Conservation (phyloP, 2,329 filamentous ascomycete species). For the Xylariales sp. region DNA sequence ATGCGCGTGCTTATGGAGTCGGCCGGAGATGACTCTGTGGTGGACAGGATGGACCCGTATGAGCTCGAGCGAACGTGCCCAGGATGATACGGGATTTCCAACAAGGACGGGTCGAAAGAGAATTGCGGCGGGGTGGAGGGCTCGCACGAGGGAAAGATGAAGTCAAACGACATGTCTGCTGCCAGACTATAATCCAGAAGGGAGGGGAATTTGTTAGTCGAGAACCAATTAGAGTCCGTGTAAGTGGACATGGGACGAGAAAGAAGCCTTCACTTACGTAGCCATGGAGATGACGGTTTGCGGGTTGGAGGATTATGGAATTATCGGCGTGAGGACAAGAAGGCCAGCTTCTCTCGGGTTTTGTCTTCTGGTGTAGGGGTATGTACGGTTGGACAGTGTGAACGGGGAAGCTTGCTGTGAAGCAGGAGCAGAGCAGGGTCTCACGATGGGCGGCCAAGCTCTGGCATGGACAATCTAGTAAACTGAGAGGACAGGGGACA, state of each 20-base stretch:
- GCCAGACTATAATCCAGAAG: conserved; percentile 58
- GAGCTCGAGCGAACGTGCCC: conserved; percentile 61
- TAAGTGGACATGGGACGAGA: conserved; percentile 4
- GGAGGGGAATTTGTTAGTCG: no score
- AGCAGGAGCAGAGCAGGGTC: conserved; percentile 20
- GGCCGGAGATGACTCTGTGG: conserved; percentile 54
- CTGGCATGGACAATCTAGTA: no score
- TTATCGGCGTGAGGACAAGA: conserved; percentile 20
- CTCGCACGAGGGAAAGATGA: conserved; percentile 51
- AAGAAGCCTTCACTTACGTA: no score
- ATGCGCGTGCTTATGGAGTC: conserved; percentile 65
- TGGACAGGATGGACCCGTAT: conserved; percentile 63
- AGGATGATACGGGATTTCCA: conserved; percentile 49
- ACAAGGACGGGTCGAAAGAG: conserved; percentile 52
- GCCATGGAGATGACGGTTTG: no score
- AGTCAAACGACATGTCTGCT: conserved; percentile 60
- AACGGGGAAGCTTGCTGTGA: conserved; percentile 15
- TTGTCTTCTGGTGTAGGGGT: conserved; percentile 6
- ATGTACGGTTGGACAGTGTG: no score
- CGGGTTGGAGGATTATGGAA: no score
- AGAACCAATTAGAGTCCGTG: no score
- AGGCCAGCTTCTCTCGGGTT: conserved; percentile 24
- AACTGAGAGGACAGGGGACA: conserved; percentile 23
- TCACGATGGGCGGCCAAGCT: conserved; percentile 15
- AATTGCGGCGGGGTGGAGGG: conserved; percentile 47